Percentiles rank a stretch among this genome's conserved stretches.
phyloP scores from a whole-genome alignment of 192 early-diverging fungal genomes.

The Mortierella claussenii region DNA sequence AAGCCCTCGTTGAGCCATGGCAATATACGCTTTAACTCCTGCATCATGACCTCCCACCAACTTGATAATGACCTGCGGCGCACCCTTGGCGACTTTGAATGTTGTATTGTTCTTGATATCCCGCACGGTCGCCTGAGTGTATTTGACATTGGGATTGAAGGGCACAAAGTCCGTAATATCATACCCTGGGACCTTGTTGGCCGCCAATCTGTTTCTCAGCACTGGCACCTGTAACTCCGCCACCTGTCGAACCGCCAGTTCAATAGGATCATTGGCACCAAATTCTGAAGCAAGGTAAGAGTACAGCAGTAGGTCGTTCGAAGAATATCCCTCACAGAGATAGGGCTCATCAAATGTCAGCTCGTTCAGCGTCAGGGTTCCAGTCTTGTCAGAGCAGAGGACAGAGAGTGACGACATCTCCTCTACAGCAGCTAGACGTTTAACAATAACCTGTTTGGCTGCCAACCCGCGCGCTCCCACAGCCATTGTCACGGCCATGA shows the following conservation, averaged over 20 bases:
- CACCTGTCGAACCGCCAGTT: slow-evolving; percentile 75
- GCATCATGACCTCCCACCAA: slow-evolving; percentile 61
- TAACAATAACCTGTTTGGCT: slow-evolving; percentile 79
- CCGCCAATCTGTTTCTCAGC: slow-evolving; percentile 52
- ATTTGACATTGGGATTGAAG: slow-evolving; percentile 78
- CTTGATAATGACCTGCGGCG: slow-evolving; percentile 75
- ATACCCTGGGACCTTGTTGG: slow-evolving; percentile 73
- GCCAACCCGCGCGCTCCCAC: slow-evolving; percentile 80
- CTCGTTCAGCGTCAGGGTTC: slow-evolving; percentile 81
- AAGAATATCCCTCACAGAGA: slow-evolving; percentile 49
- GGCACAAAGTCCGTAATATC: slow-evolving; percentile 73
- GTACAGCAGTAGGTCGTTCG: slow-evolving; percentile 71
- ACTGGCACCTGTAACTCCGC: slow-evolving; percentile 61
- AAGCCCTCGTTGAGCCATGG: slow-evolving; percentile 74
- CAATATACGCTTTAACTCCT: slow-evolving; percentile 64
- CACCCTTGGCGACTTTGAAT: slow-evolving; percentile 78
- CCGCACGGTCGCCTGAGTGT: slow-evolving; percentile 71
- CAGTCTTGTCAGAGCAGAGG: slow-evolving; percentile 76
- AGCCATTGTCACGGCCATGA: slow-evolving; percentile 90
- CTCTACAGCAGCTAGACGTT: slow-evolving; percentile 84
- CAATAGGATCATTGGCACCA: slow-evolving; percentile 81
- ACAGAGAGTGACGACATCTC: slow-evolving; percentile 80
- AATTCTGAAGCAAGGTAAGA: slow-evolving; percentile 75
- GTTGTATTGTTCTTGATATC: slow-evolving; percentile 59
- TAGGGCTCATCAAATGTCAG: slow-evolving; percentile 81